These are phyloP conservation scores for Aspergillus japonicus DNA, from an alignment of 2,329 filamentous ascomycete genomes.

Conservation along the genomic window DNA sequence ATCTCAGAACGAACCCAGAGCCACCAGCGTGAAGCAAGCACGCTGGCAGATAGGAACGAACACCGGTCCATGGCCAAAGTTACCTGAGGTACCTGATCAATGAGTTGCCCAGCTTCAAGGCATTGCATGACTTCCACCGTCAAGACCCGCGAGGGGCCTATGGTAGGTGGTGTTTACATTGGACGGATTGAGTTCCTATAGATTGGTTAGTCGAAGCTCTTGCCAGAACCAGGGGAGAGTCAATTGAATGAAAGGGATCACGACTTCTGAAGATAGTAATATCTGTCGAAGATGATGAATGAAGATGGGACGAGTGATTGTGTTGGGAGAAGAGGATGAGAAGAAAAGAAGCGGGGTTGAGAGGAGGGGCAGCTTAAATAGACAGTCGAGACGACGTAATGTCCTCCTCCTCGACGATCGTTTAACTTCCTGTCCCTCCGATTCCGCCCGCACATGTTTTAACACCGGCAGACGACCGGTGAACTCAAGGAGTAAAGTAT, in stretches of 20 bases:
- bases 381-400: slow-evolving; percentile 24
- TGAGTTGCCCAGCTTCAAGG: slow-evolving; percentile 39
- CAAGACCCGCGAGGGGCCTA: slow-evolving; percentile 8
- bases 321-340: slow-evolving; percentile 6
- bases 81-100: slow-evolving; percentile 51
- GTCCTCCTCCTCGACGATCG: background rate
- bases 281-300: slow-evolving; percentile 1
- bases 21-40: slow-evolving; percentile 4
- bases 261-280: slow-evolving; percentile 4
- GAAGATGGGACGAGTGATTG: background rate
- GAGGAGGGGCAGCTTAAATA: slow-evolving; percentile 40
- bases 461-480: slow-evolving; percentile 10
- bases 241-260: slow-evolving; percentile 17
- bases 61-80: slow-evolving; percentile 65
- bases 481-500: slow-evolving; percentile 6
- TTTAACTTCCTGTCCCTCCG: slow-evolving; percentile 1
- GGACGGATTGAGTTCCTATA: slow-evolving; percentile 11
- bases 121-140: slow-evolving; percentile 40
- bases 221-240: slow-evolving; percentile 13
- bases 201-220: slow-evolving; percentile 13
- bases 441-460: slow-evolving; percentile 9
- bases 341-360: slow-evolving; percentile 16
- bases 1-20: slow-evolving; percentile 59
- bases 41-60: slow-evolving; percentile 43
- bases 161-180: slow-evolving; percentile 26